Conservation (phyloP, 805 yeast species). For the Spathaspora passalidarum region DNA sequence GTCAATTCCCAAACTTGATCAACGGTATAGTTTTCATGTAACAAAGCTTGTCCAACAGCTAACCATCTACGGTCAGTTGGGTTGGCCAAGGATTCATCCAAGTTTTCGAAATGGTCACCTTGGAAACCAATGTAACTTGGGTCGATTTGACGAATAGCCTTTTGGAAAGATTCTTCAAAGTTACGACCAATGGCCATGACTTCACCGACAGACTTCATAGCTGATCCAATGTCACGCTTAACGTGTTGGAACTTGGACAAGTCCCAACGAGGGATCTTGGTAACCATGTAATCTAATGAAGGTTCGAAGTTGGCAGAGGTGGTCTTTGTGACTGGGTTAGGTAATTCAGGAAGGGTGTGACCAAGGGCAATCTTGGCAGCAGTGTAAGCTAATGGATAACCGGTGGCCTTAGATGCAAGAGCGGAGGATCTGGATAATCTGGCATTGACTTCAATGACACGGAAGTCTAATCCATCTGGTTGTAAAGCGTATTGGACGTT, state of each 20-base stretch:
- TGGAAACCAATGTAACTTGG: conserved; percentile 90
- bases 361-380: conserved; percentile 97
- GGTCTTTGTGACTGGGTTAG: conserved; percentile 94
- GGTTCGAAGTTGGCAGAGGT: conserved; percentile 98
- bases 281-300: conserved; percentile 91
- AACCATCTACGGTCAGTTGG: conserved; percentile 97
- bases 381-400: conserved; percentile 97
- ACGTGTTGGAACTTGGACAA: conserved; percentile 93
- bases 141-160: conserved; percentile 94
- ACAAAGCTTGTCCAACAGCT: conserved; percentile 95
- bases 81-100: conserved; percentile 72
- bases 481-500: conserved; percentile 95
- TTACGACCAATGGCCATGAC: conserved; percentile 99
- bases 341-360: conserved; percentile 89
- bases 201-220: conserved; percentile 99
- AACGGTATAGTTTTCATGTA: conserved; percentile 87
- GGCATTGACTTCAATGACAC: conserved; percentile 97
- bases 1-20: conserved; percentile 89
- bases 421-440: conserved; percentile 97
- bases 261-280: conserved; percentile 99
- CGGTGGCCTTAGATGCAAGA: conserved; percentile 97
- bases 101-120: conserved; percentile 73
- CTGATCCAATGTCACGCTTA: conserved; percentile 86
- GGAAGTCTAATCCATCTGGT: conserved; percentile 92
- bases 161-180: conserved; percentile 96